Base-by-base conservation (phyloP, 768 basidiomycete species). In the Favolaschia claudopus region DNA sequence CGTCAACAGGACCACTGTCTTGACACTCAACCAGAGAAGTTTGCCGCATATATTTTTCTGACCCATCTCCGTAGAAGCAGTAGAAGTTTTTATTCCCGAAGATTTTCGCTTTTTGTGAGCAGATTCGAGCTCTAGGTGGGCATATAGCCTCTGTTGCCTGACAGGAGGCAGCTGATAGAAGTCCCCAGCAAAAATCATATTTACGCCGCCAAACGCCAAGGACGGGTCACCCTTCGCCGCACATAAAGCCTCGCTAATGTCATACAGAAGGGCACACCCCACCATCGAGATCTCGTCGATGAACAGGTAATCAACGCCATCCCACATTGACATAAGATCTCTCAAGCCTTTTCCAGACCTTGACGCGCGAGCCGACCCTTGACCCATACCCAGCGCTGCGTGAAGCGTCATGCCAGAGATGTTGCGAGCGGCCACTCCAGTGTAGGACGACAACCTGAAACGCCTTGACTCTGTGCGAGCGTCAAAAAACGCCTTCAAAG, bases 201-300 rank as follows among this genome's bases (percentile, higher is more conserved):
- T 80, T 0, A 81, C 67, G 0, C 77, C 76, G 2, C 80, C 78
- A 65, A 79, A 81, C n/a, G n/a, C n/a, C 0, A 68, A 60, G n/a
- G 34, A 17, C 0, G 48, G 40, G 19, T 62, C 67, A 17, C 69
- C 74, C 57, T 76, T 80, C 0, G 75, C 78, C 1, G 64, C 60
- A 0, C 34, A 56, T 0, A 82, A 46, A 0, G 75, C 75, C 24
- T 73, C 52, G 48, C 69, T 72, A 12, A 83, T 72, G 5, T 72
- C 28, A 2, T 19, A 52, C 9, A 81, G 19, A 0, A 79, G 42
- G 1, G 54, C 29, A 27, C 75, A 75, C 2, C 78, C 72, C 4
- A 80, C 60, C 76, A 79, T 77, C 0, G 77, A 80, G 0, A 81
- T 64, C 31, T 77, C 70, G 55, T 80, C 78, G 27, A 79, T 66